A percentile compares a stretch with the other conserved stretches of the same genome.
Conservation (phyloP, 1,284 basidiomycete genomes). For the Tausonia pullulans region DNA sequence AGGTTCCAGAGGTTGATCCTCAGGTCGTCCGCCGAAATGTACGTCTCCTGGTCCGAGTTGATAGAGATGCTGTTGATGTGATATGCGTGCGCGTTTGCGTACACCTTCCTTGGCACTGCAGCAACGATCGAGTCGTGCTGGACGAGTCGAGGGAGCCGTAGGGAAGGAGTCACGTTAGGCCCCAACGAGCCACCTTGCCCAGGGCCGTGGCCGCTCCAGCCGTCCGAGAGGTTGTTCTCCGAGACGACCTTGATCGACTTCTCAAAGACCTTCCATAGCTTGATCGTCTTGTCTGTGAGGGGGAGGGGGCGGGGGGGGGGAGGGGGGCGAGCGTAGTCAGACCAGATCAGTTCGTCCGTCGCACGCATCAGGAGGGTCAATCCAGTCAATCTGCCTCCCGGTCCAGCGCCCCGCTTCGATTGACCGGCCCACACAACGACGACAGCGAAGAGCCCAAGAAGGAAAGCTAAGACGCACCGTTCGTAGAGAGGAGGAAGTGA, state of each 20-base stretch:
- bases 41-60: conserved; percentile 99
- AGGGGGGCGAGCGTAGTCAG: background rate
- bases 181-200: conserved; percentile 5
- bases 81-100: conserved; percentile 98
- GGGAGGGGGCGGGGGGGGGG: background rate
- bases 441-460: background rate
- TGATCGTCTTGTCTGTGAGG: conserved; percentile 91
- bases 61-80: conserved; percentile 99
- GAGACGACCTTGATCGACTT: conserved; percentile 92
- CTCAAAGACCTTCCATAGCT: conserved; percentile 99
- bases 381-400: too few species aligned
- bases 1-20: conserved; percentile 98
- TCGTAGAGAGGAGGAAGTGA: conserved; percentile 94
- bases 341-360: background rate
- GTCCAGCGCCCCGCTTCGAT: too few species aligned
- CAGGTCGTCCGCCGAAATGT: conserved; percentile 95
- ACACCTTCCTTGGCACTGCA: conserved; percentile 95
- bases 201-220: conserved; percentile 30
- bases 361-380: too few species aligned
- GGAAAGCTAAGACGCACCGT: conserved; percentile 49
- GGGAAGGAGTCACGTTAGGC: conserved; percentile 33
- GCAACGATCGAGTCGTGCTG: conserved; percentile 97
- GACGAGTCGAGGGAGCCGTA: conserved; percentile 77
- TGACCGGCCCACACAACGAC: too few species aligned
- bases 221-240: conserved; percentile 84